A percentile compares a stretch with the other conserved stretches of the same genome.
These are phyloP conservation scores for Scedosporium minutisporum DNA, from an alignment of 2,329 filamentous ascomycete species.

Conservation along the genomic window DNA sequence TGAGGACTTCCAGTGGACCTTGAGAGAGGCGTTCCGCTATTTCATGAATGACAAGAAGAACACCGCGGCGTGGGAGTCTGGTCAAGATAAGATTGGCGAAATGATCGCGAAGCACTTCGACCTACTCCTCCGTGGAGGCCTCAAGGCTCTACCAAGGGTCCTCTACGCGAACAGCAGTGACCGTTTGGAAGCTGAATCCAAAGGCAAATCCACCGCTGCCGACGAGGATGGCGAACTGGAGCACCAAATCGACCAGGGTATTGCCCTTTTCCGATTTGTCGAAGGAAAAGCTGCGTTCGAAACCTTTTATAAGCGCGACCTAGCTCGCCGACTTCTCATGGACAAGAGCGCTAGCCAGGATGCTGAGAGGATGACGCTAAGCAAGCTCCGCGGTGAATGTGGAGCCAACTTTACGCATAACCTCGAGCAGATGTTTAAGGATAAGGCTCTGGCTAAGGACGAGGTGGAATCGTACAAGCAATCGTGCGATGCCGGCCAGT, in stretches of 20 bases:
- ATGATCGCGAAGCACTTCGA: conserved; percentile 99
- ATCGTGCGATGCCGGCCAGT: conserved; percentile 7
- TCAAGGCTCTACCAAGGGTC: conserved; percentile 68
- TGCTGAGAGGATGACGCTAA: conserved; percentile 90
- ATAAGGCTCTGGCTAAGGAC: conserved; percentile 85
- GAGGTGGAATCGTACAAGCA: conserved; percentile 84
- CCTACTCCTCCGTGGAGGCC: conserved; percentile 72
- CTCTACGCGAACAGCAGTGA: conserved; percentile 55
- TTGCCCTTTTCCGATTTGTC: conserved; percentile 94
- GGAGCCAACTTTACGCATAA: conserved; percentile 93
- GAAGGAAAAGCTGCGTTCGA: conserved; percentile 97
- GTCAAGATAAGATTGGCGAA: conserved; percentile 90
- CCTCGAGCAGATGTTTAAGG: conserved; percentile 98
- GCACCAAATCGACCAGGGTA: conserved; percentile 79
- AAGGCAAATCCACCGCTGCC: conserved; percentile 56
- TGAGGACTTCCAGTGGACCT: conserved; percentile 63
- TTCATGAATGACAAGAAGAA: conserved; percentile 90
- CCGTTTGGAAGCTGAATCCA: conserved; percentile 45
- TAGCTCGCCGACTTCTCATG: conserved; percentile 84
- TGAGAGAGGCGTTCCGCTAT: conserved; percentile 75
- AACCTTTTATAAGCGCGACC: conserved; percentile 97
- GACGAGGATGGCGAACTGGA: conserved; percentile 92
- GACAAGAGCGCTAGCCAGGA: conserved; percentile 87
- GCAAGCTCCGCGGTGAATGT: conserved; percentile 85
- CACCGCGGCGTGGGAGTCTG: conserved; percentile 62